Base-by-base conservation (phyloP, 148 eudicot species). In the Rhododendron henanense region DNA sequence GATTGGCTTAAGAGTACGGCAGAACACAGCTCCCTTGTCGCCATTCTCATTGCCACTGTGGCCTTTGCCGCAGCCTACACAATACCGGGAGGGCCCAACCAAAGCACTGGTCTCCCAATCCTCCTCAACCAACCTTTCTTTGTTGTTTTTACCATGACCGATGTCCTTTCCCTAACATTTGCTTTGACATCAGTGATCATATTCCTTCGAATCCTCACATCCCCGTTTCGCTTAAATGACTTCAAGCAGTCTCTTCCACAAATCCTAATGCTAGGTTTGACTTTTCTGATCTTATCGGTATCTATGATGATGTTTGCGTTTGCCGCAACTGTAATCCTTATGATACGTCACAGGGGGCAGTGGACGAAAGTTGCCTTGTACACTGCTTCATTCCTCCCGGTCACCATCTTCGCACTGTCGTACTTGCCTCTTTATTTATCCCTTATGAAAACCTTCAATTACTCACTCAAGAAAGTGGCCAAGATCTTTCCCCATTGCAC, bases 11-110 rank as follows among this genome's bases (percentile, higher is more conserved):
- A 83, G 79, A 44, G 85, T 33, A 83, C 78, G 3, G 61, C 85
- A 1, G 78, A 83, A 71, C 10, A 83, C 39, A 18, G 85, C 79
- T 83, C 85, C 8, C 15, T 83, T 45, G 85, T 83, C 1, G 85
- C 85, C 2, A 41, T 83, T 3, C 79, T 83, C 45, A 83, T 83
- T 48, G 85, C 78, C 16, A 83, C 85, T 18, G 85, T 83, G 19
- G 85, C 85, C 28, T 83, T 83, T 47, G 79, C 85, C 14, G 85
- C 85, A 2, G 85, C 85, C 61, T 83, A 83, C 79, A 83, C 78
- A 1, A 50, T 83, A 31, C 85, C 85, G 0, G 85, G 85, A 28
- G 85, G 85, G 10, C n/a, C 85, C 14, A 71, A 28, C n/a, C 61
- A 71, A 19, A 6, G 0, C 0, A 83, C 85, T 28, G 85, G 85